Conservation (phyloP, 169 alveolate genomes). For the Theileria equi region DNA sequence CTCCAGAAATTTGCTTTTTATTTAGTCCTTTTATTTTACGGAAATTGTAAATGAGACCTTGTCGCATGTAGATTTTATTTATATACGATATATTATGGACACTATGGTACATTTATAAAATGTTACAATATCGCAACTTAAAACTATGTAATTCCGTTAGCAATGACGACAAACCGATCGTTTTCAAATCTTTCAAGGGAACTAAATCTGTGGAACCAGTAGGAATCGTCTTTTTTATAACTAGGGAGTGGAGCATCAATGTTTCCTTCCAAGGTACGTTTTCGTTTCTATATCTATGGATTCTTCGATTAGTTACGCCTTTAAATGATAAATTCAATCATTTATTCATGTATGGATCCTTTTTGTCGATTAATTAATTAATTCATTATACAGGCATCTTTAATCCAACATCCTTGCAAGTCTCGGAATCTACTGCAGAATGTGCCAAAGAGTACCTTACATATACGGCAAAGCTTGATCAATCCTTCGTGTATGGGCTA, state of each 20-base stretch:
- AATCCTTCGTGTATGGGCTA: conserved; percentile 2
- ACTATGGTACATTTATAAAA: neutral
- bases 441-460: too few species aligned
- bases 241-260: conserved; percentile 60
- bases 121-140: conserved; percentile 22
- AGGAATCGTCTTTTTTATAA: conserved; percentile 69
- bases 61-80: too few species aligned
- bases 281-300: neutral
- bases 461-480: too few species aligned
- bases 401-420: too few species aligned
- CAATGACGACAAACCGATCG: conserved; percentile 44
- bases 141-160: conserved; percentile 19
- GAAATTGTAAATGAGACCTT: too few species aligned
- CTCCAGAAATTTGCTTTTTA: too few species aligned
- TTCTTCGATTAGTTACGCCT: neutral
- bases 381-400: too few species aligned
- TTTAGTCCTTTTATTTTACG: too few species aligned
- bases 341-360: neutral
- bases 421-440: too few species aligned
- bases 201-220: conserved; percentile 63
- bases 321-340: neutral
- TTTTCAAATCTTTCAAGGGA: conserved; percentile 27
- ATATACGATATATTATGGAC: neutral
- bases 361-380: too few species aligned
- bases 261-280: conserved; percentile 26